Evolutionary conservation across 768 basidiomycete genomes (phyloP).

Genomic region (Lactarius trivialis): DNA sequence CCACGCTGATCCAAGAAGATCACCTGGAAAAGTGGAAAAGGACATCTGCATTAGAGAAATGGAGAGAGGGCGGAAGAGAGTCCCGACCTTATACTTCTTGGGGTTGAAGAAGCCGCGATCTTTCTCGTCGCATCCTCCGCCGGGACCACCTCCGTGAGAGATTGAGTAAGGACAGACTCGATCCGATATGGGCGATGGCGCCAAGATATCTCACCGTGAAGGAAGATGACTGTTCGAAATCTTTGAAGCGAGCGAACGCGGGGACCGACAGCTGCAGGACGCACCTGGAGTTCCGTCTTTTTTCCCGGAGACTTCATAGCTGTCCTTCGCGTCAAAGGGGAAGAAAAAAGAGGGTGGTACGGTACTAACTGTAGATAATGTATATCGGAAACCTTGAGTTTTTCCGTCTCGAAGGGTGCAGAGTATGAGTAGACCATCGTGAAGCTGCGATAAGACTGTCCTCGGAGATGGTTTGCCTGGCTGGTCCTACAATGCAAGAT

Average conservation of each 20-base stretch:
- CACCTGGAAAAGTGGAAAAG: conserved; percentile 57
- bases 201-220: conserved; percentile 18
- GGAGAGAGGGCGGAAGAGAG: neutral
- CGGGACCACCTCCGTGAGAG: conserved; percentile 57
- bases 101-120: conserved; percentile 84
- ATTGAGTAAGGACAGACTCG: neutral
- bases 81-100: conserved; percentile 65
- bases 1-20: conserved; percentile 89
- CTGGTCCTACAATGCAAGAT: neutral
- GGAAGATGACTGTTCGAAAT: conserved; percentile 19
- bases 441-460: neutral
- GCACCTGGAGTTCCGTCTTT: conserved; percentile 20
- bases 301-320: conserved; percentile 23
- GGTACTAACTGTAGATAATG: conserved; percentile 21
- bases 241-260: neutral
- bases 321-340: neutral
- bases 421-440: conserved; percentile 17
- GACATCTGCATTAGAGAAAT: neutral
- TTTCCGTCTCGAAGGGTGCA: conserved; percentile 15
- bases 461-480: neutral
- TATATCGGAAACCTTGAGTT: conserved; percentile 22
- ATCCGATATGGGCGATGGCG: neutral
- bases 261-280: neutral
- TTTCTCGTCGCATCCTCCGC: conserved; percentile 59
- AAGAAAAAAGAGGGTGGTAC: neutral